phyloP scores from a whole-genome alignment of 148 eudicot species.

The Camellia lanceoleosa region DNA sequence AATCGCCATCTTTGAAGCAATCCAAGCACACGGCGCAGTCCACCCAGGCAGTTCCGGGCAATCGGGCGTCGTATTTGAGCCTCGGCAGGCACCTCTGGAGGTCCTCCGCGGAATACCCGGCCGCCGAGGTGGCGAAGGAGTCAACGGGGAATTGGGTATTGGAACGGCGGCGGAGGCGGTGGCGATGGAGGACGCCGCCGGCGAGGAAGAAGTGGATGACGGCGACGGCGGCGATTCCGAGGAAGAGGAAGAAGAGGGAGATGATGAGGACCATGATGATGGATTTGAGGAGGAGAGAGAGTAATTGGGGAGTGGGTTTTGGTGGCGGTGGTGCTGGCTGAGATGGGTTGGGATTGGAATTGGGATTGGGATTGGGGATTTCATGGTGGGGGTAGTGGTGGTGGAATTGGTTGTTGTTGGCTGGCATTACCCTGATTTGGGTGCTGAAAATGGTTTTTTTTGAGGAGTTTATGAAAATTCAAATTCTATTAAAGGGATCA shows the following conservation, averaged over 20 bases:
- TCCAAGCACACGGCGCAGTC: conserved; percentile 77
- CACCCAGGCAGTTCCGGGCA: not conserved
- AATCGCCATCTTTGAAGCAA: conserved; percentile 38
- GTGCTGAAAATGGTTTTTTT: too few relatives aligned
- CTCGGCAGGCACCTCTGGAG: conserved; percentile 7
- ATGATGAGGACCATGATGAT: conserved; percentile 27
- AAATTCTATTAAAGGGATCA: too few relatives aligned
- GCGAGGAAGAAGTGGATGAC: conserved; percentile 42
- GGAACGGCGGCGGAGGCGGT: conserved; percentile 14
- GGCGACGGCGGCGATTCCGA: conserved; percentile 34
- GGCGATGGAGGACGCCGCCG: conserved; percentile 11
- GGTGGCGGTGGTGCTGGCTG: not conserved
- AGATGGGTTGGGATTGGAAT: not conserved
- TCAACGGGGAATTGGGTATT: not conserved
- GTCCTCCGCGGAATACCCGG: not conserved
- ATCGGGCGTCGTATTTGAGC: conserved; percentile 9
- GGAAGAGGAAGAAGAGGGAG: conserved; percentile 48
- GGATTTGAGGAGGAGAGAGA: conserved; percentile 35
- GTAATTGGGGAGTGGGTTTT: conserved; percentile 20
- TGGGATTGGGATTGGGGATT: not conserved
- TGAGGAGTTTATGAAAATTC: too few relatives aligned
- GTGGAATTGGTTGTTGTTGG: not conserved
- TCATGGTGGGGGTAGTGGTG: not conserved
- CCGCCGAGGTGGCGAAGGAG: not conserved
- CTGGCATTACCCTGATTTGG: too few relatives aligned